A percentile compares a stretch with the other conserved stretches of the same genome.
phyloP scores from a whole-genome alignment of 306 rosid species.

The Trichosanthes truncata region DNA sequence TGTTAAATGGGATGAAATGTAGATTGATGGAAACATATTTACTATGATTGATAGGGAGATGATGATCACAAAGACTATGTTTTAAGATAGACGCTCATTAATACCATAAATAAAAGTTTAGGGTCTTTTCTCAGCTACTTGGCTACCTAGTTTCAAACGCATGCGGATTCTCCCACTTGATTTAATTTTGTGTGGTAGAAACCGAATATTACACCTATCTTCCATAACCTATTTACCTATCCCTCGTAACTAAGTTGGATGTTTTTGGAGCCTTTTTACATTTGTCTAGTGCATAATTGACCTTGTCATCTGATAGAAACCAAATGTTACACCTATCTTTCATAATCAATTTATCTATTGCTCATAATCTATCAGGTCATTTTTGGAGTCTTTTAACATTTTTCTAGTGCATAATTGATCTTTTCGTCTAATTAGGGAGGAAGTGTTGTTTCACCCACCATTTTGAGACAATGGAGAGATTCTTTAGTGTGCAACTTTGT shows the following conservation, averaged over 20 bases:
- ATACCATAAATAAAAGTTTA: not conserved
- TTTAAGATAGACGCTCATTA: not conserved
- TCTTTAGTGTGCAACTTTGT: not conserved
- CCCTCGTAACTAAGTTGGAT: not conserved
- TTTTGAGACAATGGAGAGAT: not conserved
- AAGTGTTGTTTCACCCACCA: not conserved
- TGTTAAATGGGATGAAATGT: not conserved
- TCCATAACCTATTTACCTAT: not conserved
- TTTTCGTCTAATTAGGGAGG: not conserved
- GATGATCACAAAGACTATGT: not conserved
- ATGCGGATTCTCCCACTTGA: not conserved
- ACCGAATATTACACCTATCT: not conserved
- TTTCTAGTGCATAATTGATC: not conserved
- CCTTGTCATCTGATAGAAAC: no score
- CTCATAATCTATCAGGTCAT: not conserved
- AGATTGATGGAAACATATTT: not conserved
- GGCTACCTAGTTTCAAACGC: conserved; percentile 3
- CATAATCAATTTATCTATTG: not conserved
- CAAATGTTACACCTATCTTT: no score
- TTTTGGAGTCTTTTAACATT: not conserved
- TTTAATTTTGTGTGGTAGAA: not conserved
- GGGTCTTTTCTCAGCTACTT: not conserved
- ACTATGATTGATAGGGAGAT: not conserved
- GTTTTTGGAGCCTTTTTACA: no score
- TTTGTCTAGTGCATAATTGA: no score